phyloP scores from a whole-genome alignment of 73 alveolate species.

The Uronychia setigera region DNA sequence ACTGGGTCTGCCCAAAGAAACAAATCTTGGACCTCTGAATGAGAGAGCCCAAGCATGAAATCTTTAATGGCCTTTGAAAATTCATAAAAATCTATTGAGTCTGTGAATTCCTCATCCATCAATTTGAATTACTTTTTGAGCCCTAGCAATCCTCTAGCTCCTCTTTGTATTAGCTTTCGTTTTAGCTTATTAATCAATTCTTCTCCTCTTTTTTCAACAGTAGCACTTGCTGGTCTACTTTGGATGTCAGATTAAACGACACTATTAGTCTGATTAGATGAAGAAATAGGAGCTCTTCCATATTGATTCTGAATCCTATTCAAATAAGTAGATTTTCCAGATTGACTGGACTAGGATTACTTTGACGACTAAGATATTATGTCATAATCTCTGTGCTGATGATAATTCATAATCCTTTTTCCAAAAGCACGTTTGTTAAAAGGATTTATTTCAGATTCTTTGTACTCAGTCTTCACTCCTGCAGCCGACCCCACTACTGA shows the following conservation, averaged over 20 bases:
- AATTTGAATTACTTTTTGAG: constrained; percentile 59
- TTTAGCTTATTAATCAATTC: constrained; percentile 59
- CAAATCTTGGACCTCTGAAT: constrained; percentile 57
- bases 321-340: neutral
- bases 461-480: too few relatives aligned
- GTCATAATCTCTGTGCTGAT: too few relatives aligned
- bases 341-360: neutral
- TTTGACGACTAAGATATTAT: neutral
- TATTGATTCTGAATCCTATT: too few relatives aligned
- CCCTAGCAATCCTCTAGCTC: constrained; percentile 69
- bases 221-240: constrained; percentile 17
- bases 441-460: too few relatives aligned
- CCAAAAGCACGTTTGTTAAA: too few relatives aligned
- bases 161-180: constrained; percentile 70
- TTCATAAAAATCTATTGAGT: constrained; percentile 72
- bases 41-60: constrained; percentile 63
- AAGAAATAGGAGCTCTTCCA: neutral
- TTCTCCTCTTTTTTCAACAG: constrained; percentile 21
- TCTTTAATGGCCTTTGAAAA: constrained; percentile 77
- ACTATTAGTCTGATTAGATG: too few relatives aligned
- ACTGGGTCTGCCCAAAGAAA: too few relatives aligned
- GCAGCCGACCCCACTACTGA: too few relatives aligned
- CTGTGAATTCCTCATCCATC: constrained; percentile 73
- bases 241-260: too few relatives aligned
- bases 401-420: too few relatives aligned